Evolutionary conservation across 2,329 filamentous ascomycete genomes (phyloP), one percentile per base, ranked within the genome.

Genomic region (Aaosphaeria arxii): DNA sequence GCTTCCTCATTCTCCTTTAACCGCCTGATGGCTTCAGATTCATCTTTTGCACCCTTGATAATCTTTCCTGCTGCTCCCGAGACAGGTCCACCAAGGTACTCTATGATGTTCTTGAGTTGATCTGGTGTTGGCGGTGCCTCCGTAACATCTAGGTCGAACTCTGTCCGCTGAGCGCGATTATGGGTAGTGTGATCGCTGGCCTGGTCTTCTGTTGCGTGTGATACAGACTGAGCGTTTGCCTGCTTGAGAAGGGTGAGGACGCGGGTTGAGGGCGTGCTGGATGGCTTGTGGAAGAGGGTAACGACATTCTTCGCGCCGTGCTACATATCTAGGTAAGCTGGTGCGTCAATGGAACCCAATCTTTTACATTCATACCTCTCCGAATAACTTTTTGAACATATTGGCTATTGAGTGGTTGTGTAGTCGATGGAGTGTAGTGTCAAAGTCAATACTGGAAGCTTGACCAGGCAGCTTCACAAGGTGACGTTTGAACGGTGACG

Each of bases 221-320:
- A 77, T 31, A 81, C 71, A 9, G 89, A 84, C 42, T 83, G 83
- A 42, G 87, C 85, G 29, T 88, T 88, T 31, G 84, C 81, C 73
- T 92, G 85, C 75, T 94, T 95, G 51, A 97, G 82, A 45, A 95
- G 75, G 39, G 82, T 86, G 52, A 86, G 82, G 31, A 87, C 87
- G 51, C 87, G 84, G 44, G 83, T 77, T 4, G 91, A 96, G 55
- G 86, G 79, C 24, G 87, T 82, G 46, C 82, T 81, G 61, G 79
- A 81, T 49, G 92, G 83, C 72, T 89, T 88, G 81, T 96, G 91
- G 80, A 97, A 99, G 77, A 99, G 86, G 52, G 92, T 97, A 69
- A 97, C 84, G 58, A 95, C 89, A 77, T 97, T 91, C 63, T 77
- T 77, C 54, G 71, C 70, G 58, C 73, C 74, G 43, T 70, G 64